Evolutionary conservation across 345 rosid genomes (phyloP).

Genomic region (Luvunga scandens): DNA sequence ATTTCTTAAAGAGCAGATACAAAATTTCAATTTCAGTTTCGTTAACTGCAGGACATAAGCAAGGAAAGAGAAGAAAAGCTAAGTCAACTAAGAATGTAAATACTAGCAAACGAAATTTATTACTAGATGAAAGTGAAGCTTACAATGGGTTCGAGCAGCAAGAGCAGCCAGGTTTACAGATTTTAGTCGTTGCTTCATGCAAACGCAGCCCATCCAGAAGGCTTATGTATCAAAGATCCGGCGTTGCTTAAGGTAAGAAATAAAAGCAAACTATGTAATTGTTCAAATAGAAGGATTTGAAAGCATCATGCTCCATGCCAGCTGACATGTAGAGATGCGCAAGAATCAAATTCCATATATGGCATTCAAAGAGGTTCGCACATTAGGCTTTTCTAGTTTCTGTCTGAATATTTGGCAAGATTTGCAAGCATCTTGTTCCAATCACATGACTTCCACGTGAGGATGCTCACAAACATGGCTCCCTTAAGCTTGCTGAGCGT

Average conservation of each 20-base stretch:
- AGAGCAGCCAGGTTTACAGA: conserved; percentile 21
- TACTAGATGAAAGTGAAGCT: not conserved
- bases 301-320: not conserved
- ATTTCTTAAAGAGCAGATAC: conserved; percentile 53
- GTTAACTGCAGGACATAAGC: conserved; percentile 39
- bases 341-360: not conserved
- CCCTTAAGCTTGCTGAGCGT: not conserved
- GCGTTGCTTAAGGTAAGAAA: not conserved
- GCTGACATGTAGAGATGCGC: not conserved
- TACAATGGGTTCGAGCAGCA: conserved; percentile 35
- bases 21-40: conserved; percentile 55
- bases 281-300: not conserved
- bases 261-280: not conserved
- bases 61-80: not conserved
- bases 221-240: not conserved
- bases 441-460: not conserved
- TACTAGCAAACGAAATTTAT: not conserved
- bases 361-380: not conserved
- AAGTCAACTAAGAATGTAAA: not conserved
- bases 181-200: conserved; percentile 20
- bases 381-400: not conserved
- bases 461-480: not conserved
- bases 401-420: not conserved
- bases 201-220: conserved; percentile 29
- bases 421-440: not conserved